Percentiles rank a stretch among this genome's conserved stretches.
Conservation (phyloP, 202 grass and related monocot genomes). For the Bolboschoenoplectus hybrid region DNA sequence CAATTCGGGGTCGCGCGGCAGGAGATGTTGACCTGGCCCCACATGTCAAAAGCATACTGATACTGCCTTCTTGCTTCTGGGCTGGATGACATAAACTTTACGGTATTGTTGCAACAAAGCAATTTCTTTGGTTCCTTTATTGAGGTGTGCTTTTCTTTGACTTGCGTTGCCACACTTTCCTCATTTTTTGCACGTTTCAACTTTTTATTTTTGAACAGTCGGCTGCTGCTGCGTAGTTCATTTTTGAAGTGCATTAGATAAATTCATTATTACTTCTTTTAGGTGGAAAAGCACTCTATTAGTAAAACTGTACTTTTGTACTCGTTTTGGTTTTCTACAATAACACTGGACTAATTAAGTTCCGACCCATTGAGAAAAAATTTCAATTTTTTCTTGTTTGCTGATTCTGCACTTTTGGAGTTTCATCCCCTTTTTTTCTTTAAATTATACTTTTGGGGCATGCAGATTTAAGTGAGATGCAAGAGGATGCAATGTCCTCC, state of each 20-base stretch:
- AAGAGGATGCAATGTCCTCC: too few species aligned
- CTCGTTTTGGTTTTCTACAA: not conserved
- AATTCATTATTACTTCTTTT: not conserved
- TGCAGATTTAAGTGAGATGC: too few species aligned
- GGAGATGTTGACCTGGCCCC: not conserved
- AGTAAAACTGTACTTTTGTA: not conserved
- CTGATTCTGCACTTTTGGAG: too few species aligned
- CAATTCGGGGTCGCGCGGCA: not conserved
- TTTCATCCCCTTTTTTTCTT: too few species aligned
- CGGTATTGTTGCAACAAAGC: not conserved
- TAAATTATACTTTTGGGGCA: too few species aligned
- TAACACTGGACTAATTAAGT: not conserved
- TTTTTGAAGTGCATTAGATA: too few species aligned
- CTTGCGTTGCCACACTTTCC: not conserved
- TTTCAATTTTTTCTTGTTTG: not conserved
- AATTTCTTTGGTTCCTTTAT: not conserved
- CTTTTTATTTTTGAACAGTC: constrained; percentile 31
- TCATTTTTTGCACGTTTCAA: constrained; percentile 26
- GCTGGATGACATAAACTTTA: not conserved
- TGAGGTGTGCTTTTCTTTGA: constrained; percentile 3
- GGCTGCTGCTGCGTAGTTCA: not conserved
- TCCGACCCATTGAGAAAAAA: not conserved
- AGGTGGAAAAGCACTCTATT: not conserved
- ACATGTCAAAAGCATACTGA: not conserved
- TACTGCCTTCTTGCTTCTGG: not conserved